A percentile compares a stretch with the other conserved stretches of the same genome.
These are phyloP conservation scores for Babesia divergens DNA, from an alignment of 169 alveolate species.

Conservation along the genomic window DNA sequence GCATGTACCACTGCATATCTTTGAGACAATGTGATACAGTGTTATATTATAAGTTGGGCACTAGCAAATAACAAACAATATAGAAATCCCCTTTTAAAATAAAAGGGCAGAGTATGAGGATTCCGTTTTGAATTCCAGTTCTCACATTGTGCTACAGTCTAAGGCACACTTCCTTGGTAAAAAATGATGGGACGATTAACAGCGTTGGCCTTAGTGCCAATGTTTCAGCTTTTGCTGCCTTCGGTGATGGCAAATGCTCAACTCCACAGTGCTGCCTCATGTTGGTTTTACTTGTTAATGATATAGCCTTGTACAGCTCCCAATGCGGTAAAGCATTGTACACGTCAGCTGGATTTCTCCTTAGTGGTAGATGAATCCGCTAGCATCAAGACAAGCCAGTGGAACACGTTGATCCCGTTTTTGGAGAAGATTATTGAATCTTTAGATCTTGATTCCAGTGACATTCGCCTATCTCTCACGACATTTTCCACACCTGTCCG, in stretches of 20 bases:
- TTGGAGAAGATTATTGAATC: conserved; percentile 28
- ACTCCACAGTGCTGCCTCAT: neutral
- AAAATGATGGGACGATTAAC: conserved; percentile 7
- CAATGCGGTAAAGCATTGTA: conserved; percentile 2
- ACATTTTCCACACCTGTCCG: conserved; percentile 52
- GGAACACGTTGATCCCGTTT: conserved; percentile 52
- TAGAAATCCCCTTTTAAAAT: too few species aligned
- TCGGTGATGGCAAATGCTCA: neutral
- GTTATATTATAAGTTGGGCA: neutral
- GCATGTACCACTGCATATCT: conserved; percentile 17
- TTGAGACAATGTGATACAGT: neutral
- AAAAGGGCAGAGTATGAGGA: neutral
- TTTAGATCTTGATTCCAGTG: conserved; percentile 31
- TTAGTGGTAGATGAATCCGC: conserved; percentile 61
- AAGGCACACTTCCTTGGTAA: neutral
- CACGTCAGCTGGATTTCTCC: conserved; percentile 47
- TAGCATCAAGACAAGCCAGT: conserved; percentile 32
- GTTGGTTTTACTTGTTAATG: neutral
- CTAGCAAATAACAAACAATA: too few species aligned
- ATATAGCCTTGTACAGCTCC: neutral
- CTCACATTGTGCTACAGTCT: neutral
- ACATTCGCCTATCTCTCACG: conserved; percentile 44
- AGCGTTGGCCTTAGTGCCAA: neutral
- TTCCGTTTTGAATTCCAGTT: neutral
- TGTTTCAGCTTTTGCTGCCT: neutral